phyloP scores from a whole-genome alignment of 768 basidiomycete species.

The Candolleomyces efflorescens region DNA sequence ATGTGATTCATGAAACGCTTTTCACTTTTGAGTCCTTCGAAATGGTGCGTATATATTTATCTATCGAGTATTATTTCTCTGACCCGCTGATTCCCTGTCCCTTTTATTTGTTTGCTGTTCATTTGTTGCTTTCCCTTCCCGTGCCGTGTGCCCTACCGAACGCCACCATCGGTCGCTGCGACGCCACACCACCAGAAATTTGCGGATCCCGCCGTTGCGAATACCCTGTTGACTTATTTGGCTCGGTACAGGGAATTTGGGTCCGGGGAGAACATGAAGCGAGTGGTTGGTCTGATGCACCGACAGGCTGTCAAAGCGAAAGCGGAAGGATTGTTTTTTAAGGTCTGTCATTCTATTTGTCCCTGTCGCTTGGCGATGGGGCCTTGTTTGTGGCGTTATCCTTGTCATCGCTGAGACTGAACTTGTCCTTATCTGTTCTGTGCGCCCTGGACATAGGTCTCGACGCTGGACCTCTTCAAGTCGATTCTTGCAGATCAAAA shows the following conservation, averaged over 20 bases:
- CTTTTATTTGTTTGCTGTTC: too few relatives aligned
- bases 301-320: conserved; percentile 88
- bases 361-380: not conserved
- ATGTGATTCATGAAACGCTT: conserved; percentile 73
- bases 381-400: conserved; percentile 6
- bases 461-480: conserved; percentile 86
- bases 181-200: conserved; percentile 60
- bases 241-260: conserved; percentile 80
- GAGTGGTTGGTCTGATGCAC: conserved; percentile 85
- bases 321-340: conserved; percentile 94
- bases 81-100: too few relatives aligned
- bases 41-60: conserved; percentile 46
- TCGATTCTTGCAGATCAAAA: conserved; percentile 77
- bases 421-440: conserved; percentile 9
- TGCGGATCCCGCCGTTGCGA: conserved; percentile 79
- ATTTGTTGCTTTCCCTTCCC: too few relatives aligned
- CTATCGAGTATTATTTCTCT: not conserved
- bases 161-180: not conserved
- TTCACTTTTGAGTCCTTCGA: conserved; percentile 94
- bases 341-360: conserved; percentile 45
- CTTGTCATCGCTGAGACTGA: conserved; percentile 10
- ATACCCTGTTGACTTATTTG: conserved; percentile 81
- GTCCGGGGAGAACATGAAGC: conserved; percentile 79
- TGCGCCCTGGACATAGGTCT: conserved; percentile 54
- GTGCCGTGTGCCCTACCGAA: not conserved